These are phyloP conservation scores for Psilocybe subaeruginosa DNA, from an alignment of 768 basidiomycete genomes.

Conservation along the genomic window DNA sequence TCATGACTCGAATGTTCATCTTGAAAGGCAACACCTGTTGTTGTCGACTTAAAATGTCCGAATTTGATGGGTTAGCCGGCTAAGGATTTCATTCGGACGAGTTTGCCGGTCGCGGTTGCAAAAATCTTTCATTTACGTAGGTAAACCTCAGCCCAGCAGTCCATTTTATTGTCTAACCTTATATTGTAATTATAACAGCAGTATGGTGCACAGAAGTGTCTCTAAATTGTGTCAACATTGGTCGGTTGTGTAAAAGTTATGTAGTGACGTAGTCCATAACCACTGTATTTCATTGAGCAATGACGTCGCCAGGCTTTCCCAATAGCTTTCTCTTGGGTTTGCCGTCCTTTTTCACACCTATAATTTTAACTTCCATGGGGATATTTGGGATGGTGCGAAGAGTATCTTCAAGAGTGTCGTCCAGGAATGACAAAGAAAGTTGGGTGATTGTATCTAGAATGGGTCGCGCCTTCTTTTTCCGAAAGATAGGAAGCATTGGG, in stretches of 20 bases:
- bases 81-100: not conserved
- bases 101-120: not conserved
- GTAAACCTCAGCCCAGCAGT: no score
- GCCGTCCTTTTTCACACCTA: conserved; percentile 48
- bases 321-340: conserved; percentile 44
- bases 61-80: not conserved
- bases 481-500: conserved; percentile 43
- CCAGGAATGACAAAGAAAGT: conserved; percentile 46
- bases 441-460: conserved; percentile 38
- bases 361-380: conserved; percentile 40
- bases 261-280: no score
- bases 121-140: not conserved
- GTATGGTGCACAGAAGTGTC: no score
- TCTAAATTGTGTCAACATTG: no score
- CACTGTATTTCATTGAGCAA: conserved; percentile 32
- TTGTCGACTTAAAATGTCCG: not conserved
- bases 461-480: conserved; percentile 31
- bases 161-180: no score
- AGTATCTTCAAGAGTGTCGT: conserved; percentile 37
- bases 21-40: not conserved
- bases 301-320: conserved; percentile 47
- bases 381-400: conserved; percentile 32
- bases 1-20: conserved; percentile 50
- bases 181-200: no score
- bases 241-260: no score